Evolutionary conservation across 2,329 filamentous ascomycete species (phyloP).

Genomic region (Cladophialophora exuberans): DNA sequence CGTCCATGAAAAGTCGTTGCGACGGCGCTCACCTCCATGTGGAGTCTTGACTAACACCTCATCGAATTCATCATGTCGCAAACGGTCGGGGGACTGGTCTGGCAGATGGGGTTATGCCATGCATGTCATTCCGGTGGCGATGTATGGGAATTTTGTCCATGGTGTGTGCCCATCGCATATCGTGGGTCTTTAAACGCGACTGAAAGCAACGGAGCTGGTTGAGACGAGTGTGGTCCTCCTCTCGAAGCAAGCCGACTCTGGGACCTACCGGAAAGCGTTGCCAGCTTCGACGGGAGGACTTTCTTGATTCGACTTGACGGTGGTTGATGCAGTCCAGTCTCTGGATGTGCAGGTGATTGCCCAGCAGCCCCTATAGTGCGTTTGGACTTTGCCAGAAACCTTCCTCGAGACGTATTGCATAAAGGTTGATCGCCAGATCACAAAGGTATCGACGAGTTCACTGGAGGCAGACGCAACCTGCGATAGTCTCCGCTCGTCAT

Average conservation of each 20-base stretch:
- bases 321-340: constrained; percentile 9
- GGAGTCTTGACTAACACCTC: constrained; percentile 12
- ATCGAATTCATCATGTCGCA: constrained; percentile 4
- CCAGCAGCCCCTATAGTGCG: not conserved
- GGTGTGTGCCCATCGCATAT: constrained; percentile 8
- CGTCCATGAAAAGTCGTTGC: constrained; percentile 18
- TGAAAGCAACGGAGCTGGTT: no score
- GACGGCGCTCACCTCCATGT: constrained; percentile 17
- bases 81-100: constrained; percentile 12
- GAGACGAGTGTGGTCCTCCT: no score
- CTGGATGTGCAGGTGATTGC: constrained; percentile 5
- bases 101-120: constrained; percentile 26
- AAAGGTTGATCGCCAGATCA: constrained; percentile 4
- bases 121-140: constrained; percentile 9
- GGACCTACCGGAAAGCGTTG: no score
- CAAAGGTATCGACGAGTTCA: no score
- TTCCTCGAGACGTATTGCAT: constrained; percentile 9
- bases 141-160: constrained; percentile 21
- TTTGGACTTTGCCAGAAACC: constrained; percentile 13
- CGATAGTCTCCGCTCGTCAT: no score
- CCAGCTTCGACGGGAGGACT: no score
- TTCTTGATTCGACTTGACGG: constrained; percentile 14
- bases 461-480: no score
- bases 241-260: no score
- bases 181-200: constrained; percentile 5